phyloP scores from a whole-genome alignment of 345 rosid species.

The Anacardium occidentale region DNA sequence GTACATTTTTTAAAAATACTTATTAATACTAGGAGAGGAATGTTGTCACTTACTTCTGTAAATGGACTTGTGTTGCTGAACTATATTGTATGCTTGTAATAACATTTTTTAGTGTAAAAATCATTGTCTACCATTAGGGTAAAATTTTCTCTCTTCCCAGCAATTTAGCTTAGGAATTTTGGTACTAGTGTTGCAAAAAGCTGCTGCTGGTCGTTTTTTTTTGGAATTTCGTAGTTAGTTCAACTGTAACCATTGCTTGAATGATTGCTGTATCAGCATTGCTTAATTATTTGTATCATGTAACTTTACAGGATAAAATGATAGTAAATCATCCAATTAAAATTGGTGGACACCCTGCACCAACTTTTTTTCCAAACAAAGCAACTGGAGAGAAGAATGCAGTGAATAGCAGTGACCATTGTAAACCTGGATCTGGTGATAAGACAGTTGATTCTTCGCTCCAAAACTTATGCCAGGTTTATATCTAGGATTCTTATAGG shows the following conservation, averaged over 20 bases:
- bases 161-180: too few relatives aligned
- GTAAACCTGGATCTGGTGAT: conserved; percentile 35
- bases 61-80: conserved; percentile 5
- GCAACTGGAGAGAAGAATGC: conserved; percentile 36
- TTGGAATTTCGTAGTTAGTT: conserved; percentile 3
- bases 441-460: conserved; percentile 30
- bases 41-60: neutral
- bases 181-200: neutral
- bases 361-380: conserved; percentile 28
- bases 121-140: too few relatives aligned
- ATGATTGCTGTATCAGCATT: neutral
- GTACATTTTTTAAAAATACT: neutral
- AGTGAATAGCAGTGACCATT: conserved; percentile 23
- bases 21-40: neutral
- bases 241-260: neutral
- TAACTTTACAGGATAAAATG: conserved; percentile 26
- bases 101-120: too few relatives aligned
- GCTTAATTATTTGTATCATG: conserved; percentile 9
- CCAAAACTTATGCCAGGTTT: conserved; percentile 43
- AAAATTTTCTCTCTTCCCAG: too few relatives aligned
- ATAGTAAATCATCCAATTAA: conserved; percentile 25
- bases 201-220: neutral
- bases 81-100: neutral
- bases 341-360: conserved; percentile 25
- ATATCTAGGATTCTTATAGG: conserved; percentile 21